Evolutionary conservation across 1,284 basidiomycete species (phyloP).

Genomic region (Waitea zeae): DNA sequence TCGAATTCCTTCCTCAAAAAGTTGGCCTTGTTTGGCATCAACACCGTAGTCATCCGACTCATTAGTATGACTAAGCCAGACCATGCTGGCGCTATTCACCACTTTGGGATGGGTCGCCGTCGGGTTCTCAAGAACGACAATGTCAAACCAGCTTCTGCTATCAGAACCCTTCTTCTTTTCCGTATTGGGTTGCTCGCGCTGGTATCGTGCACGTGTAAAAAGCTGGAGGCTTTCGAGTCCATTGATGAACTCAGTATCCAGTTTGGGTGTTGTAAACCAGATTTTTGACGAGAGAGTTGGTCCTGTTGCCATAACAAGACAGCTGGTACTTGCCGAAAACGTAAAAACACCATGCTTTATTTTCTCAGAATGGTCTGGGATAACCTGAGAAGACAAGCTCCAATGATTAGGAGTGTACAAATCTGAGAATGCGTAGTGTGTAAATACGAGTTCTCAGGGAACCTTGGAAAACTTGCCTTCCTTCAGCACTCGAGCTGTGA

Average conservation of each 20-base stretch:
- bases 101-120: not conserved
- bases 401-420: not conserved
- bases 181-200: not conserved
- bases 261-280: not conserved
- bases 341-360: not conserved
- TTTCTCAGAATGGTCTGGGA: not conserved
- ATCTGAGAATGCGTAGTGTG: not conserved
- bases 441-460: not conserved
- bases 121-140: not conserved
- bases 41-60: not conserved
- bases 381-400: not conserved
- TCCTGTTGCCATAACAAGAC: not conserved
- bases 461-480: not conserved
- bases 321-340: not conserved
- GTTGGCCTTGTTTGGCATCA: not conserved
- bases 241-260: not conserved
- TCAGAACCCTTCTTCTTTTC: not conserved
- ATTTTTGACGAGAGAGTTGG: not conserved
- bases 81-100: not conserved
- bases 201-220: not conserved
- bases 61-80: not conserved
- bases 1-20: no score
- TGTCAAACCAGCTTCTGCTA: not conserved
- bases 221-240: not conserved
- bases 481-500: not conserved